phyloP scores from a whole-genome alignment of 768 basidiomycete species.

The Suillus subaureus region DNA sequence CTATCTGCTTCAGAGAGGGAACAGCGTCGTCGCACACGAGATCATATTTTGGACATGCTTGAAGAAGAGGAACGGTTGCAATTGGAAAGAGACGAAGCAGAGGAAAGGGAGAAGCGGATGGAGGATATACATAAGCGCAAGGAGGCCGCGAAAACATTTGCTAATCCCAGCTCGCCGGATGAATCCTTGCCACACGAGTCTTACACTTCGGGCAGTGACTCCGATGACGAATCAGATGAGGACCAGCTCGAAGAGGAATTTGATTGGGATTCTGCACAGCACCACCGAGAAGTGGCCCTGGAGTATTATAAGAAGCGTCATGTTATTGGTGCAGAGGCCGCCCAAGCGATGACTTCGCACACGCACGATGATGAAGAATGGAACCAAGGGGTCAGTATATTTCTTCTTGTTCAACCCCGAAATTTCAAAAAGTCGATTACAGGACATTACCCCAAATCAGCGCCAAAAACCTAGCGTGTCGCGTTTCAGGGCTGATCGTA shows the following conservation, averaged over 20 bases:
- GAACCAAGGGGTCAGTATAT: slow-evolving; percentile 44
- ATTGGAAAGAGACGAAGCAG: slow-evolving; percentile 41
- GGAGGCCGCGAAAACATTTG: slow-evolving; percentile 59
- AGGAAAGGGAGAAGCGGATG: slow-evolving; percentile 43
- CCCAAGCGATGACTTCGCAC: slow-evolving; percentile 52
- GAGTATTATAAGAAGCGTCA: slow-evolving; percentile 68
- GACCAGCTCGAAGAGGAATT: slow-evolving; percentile 49
- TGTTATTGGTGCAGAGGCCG: slow-evolving; percentile 55
- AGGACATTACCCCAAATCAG: slow-evolving; percentile 48
- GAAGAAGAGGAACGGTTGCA: slow-evolving; percentile 69
- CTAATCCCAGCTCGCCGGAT: slow-evolving; percentile 37
- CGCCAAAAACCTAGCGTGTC: slow-evolving; percentile 57
- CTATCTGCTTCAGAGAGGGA: slow-evolving; percentile 51
- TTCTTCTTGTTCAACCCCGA: slow-evolving; percentile 8
- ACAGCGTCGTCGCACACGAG: slow-evolving; percentile 56
- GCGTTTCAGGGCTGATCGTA: slow-evolving; percentile 62
- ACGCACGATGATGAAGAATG: slow-evolving; percentile 45
- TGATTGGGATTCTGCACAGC: slow-evolving; percentile 63
- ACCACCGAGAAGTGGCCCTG: slow-evolving; percentile 75
- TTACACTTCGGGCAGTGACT: slow-evolving; percentile 22
- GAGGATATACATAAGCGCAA: slow-evolving; percentile 54
- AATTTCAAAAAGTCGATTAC: slow-evolving; percentile 2
- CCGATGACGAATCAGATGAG: slow-evolving; percentile 36
- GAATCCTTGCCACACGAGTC: slow-evolving; percentile 12
- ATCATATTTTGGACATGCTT: slow-evolving; percentile 65